Evolutionary conservation across 2,329 filamentous ascomycete species (phyloP).

Genomic region (Colletotrichum caudatum): DNA sequence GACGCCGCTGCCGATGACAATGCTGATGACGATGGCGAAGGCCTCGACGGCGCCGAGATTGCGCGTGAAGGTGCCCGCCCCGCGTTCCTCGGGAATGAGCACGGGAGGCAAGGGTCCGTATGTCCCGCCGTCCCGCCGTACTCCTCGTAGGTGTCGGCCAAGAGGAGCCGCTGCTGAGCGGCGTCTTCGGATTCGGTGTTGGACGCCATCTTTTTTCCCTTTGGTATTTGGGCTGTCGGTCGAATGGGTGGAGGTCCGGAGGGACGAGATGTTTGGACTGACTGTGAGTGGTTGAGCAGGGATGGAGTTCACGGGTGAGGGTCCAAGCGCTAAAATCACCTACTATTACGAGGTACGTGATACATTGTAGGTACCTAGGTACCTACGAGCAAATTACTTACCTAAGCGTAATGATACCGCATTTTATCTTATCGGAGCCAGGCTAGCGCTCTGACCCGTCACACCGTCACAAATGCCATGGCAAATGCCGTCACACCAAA

Average conservation of each 20-base stretch:
- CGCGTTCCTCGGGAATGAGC: slow-evolving; percentile 26
- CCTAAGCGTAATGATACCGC: neutral
- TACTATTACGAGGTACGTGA: too few species aligned
- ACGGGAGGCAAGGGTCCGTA: slow-evolving; percentile 26
- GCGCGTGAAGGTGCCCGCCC: slow-evolving; percentile 52
- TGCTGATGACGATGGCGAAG: slow-evolving; percentile 71
- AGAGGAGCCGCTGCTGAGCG: slow-evolving; percentile 24
- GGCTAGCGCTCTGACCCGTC: too few species aligned
- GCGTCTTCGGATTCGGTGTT: slow-evolving; percentile 16
- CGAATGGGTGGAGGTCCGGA: neutral
- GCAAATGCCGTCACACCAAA: neutral
- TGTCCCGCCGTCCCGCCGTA: slow-evolving; percentile 33
- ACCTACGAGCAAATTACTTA: neutral
- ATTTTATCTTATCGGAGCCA: neutral
- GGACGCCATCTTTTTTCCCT: slow-evolving; percentile 17
- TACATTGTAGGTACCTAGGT: too few species aligned
- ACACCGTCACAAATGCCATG: too few species aligned
- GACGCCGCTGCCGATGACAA: slow-evolving; percentile 72
- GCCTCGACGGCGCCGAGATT: slow-evolving; percentile 62
- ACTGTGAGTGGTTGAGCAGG: slow-evolving; percentile 16
- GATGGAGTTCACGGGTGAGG: neutral
- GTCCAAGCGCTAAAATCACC: neutral
- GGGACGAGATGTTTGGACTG: slow-evolving; percentile 13
- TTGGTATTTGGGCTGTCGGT: neutral
- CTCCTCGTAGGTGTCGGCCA: slow-evolving; percentile 35